Evolutionary conservation across 352 stramenopile genomes (phyloP), one percentile per base, ranked within the genome.

Genomic region (Peronosclerospora sorghi): DNA sequence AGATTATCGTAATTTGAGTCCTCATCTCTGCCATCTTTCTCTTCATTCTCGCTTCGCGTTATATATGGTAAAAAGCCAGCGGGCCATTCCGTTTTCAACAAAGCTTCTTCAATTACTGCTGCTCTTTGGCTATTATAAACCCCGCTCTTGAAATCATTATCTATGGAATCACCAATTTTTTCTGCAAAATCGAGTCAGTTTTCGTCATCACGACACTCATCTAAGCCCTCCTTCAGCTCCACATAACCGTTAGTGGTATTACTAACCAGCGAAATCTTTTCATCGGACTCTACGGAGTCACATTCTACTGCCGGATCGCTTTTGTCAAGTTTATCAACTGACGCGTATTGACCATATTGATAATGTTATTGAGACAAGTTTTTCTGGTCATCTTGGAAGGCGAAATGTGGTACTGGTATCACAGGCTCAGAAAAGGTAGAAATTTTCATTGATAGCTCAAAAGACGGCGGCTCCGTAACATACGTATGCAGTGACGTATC

Each of bases 171-270:
- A 6, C 35, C 54, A 46, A 38, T 46, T 35, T 60, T 45, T 35
- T 54, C 41, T 20, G 35, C 19, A 27, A 19, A 15, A 17, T 45
- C 40, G 35, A n/a, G 53, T 12, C 48, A 46, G 35, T 52, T 43
- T 24, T 60, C 51, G 32, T 60, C 35, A 44, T 47, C 21, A 45
- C 14, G 42, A 30, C 41, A 53, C 15, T 57, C 41, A n/a, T 45
- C 32, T 20, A 19, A 17, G 28, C 23, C 30, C 1, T 8, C 35
- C 24, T 19, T 48, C 12, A 27, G 13, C 17, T 54, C 32, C 3
- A 15, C 21, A 26, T 3, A 26, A 26, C 6, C 21, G 21, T 26
- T 26, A 26, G 21, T 26, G 21, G 21, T 6, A 26, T 26, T 26
- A 26, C 21, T 26, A 26, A 3, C 21, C 21, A 26, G 21, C 6